These are phyloP conservation scores for Aotearoamyces nothofagi DNA, from an alignment of 2,329 filamentous ascomycete species.

Conservation along the genomic window DNA sequence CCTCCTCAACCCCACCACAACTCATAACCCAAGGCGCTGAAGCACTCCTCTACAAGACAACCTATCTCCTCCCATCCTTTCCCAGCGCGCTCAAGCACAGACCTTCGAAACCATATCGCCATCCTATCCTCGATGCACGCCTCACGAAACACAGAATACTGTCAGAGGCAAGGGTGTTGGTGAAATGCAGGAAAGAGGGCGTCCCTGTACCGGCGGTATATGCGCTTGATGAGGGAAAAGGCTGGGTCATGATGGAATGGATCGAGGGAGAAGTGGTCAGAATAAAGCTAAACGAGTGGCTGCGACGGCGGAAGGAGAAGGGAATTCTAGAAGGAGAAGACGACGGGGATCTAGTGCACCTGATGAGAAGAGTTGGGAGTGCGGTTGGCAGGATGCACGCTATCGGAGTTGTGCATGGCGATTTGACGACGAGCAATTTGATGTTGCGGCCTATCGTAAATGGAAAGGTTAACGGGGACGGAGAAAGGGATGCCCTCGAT, in stretches of 20 bases:
- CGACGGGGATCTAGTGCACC: conserved; percentile 35
- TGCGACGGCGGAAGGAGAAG: conserved; percentile 26
- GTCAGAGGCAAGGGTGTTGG: conserved; percentile 75
- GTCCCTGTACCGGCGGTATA: conserved; percentile 72
- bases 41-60: conserved; percentile 81
- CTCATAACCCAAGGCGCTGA: conserved; percentile 92
- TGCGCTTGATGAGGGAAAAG: conserved; percentile 43
- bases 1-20: conserved; percentile 39
- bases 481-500: conserved; percentile 24
- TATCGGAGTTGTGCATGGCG: conserved; percentile 81
- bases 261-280: conserved; percentile 59
- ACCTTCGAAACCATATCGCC: conserved; percentile 80
- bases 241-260: conserved; percentile 79
- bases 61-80: conserved; percentile 52
- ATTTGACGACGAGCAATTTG: conserved; percentile 93
- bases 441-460: conserved; percentile 45
- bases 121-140: conserved; percentile 74
- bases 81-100: conserved; percentile 82
- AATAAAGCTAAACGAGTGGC: conserved; percentile 51
- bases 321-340: conserved; percentile 21
- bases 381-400: conserved; percentile 66
- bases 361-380: conserved; percentile 57
- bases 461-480: conserved; percentile 9
- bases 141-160: conserved; percentile 78
- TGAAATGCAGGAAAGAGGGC: conserved; percentile 63